A percentile compares a stretch with the other conserved stretches of the same genome.
Conservation (phyloP, 352 stramenopile genomes). For the Pythium vanterpoolii region DNA sequence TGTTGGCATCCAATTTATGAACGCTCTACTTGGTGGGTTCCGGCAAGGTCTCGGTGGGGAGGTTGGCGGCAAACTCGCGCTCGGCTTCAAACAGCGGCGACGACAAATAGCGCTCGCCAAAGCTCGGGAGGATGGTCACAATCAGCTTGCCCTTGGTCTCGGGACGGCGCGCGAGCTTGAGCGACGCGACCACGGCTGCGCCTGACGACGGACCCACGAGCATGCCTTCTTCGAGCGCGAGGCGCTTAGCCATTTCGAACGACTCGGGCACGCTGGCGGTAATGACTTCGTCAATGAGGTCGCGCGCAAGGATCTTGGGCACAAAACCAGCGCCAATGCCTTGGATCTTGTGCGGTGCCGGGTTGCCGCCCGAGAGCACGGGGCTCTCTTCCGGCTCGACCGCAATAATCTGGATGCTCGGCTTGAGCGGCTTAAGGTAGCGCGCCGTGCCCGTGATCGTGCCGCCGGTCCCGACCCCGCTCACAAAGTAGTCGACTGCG, state of each 20-base stretch:
- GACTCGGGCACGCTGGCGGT: conserved; percentile 75
- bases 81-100: conserved; percentile 79
- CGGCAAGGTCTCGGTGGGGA: conserved; percentile 49
- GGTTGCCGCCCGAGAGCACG: conserved; percentile 79
- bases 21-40: conserved; percentile 18
- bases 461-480: conserved; percentile 82
- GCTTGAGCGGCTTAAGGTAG: conserved; percentile 88
- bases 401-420: conserved; percentile 73
- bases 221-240: conserved; percentile 83
- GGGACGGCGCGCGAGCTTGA: conserved; percentile 77
- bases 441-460: conserved; percentile 83
- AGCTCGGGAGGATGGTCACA: conserved; percentile 88
- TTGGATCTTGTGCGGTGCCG: conserved; percentile 84
- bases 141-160: conserved; percentile 88
- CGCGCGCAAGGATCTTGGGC: conserved; percentile 69
- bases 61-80: conserved; percentile 62
- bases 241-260: conserved; percentile 85
- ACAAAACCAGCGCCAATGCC: conserved; percentile 84
- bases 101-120: conserved; percentile 87
- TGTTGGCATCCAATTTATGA: too few relatives aligned
- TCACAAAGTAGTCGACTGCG: conserved; percentile 86
- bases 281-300: conserved; percentile 89
- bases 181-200: conserved; percentile 77
- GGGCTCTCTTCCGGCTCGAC: conserved; percentile 84
- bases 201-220: conserved; percentile 85